phyloP scores from a whole-genome alignment of 257 asterid species.

The Fraxinus excelsior region DNA sequence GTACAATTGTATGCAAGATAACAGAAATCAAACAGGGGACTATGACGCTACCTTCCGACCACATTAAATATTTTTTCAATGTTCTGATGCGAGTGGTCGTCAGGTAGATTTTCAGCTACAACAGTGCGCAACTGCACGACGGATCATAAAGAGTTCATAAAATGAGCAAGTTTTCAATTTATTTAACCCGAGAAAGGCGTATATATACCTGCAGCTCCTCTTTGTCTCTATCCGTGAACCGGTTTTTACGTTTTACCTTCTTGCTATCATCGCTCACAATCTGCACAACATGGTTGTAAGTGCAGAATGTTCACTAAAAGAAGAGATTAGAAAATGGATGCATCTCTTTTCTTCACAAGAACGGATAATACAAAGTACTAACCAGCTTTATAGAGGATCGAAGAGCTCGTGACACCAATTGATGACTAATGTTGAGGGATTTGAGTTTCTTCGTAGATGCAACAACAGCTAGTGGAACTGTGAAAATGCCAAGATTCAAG shows the following conservation, averaged over 20 bases:
- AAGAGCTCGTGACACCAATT: conserved; percentile 81
- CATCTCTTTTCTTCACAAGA: background rate
- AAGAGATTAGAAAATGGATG: background rate
- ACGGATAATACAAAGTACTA: conserved; percentile 10
- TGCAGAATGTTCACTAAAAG: background rate
- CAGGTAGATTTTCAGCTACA: conserved; percentile 91
- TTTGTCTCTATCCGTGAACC: conserved; percentile 80
- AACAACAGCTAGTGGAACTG: conserved; percentile 80
- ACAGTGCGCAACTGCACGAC: conserved; percentile 66
- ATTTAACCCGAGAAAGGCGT: background rate
- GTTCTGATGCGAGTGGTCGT: conserved; percentile 97
- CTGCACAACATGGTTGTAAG: conserved; percentile 24
- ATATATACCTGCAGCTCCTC: conserved; percentile 81
- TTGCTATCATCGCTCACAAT: conserved; percentile 83
- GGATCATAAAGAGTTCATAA: background rate
- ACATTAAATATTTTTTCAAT: conserved; percentile 86
- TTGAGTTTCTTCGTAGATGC: conserved; percentile 86
- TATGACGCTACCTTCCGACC: conserved; percentile 64
- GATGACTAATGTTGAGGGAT: conserved; percentile 69
- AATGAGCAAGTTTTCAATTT: background rate
- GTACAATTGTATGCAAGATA: background rate
- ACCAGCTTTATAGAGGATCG: conserved; percentile 82
- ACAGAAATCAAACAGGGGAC: background rate
- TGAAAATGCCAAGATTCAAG: conserved; percentile 8
- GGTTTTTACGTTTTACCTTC: conserved; percentile 70